Evolutionary conservation across 129 eudicot genomes (phyloP).

Genomic region (Centaurea solstitialis): DNA sequence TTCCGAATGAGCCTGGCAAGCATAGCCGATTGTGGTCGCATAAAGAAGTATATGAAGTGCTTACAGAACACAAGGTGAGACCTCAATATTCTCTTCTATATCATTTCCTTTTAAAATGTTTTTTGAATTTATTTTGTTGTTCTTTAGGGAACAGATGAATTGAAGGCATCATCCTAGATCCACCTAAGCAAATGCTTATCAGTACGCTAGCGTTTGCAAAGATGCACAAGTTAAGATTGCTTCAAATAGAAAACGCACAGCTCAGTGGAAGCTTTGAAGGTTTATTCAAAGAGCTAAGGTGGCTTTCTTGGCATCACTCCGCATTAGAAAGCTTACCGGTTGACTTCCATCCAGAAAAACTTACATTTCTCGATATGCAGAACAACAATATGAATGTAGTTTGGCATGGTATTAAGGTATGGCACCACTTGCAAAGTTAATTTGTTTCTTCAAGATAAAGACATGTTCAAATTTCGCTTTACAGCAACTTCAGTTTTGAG

Average conservation of each 20-base stretch:
- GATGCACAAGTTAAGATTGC: conserved; percentile 15
- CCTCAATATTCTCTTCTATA: background rate
- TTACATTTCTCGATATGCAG: conserved; percentile 1
- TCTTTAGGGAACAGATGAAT: background rate
- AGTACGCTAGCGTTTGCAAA: background rate
- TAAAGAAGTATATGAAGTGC: conserved; percentile 21
- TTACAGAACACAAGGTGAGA: conserved; percentile 30
- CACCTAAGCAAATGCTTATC: background rate
- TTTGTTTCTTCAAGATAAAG: background rate
- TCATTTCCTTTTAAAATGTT: background rate
- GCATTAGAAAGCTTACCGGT: background rate
- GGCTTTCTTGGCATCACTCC: conserved; percentile 12
- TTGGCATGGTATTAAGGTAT: background rate
- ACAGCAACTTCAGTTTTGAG: background rate
- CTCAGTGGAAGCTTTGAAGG: background rate
- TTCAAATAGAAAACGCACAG: conserved; percentile 6
- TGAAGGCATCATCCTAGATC: background rate
- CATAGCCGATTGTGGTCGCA: conserved; percentile 30
- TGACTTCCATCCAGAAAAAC: background rate
- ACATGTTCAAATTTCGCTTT: background rate
- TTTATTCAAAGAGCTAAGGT: background rate
- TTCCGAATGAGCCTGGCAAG: conserved; percentile 16
- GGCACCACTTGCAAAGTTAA: background rate
- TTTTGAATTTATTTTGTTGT: background rate
- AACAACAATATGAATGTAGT: background rate